Conservation (phyloP, 129 eudicot genomes). For the Smallanthus sonchifolius region DNA sequence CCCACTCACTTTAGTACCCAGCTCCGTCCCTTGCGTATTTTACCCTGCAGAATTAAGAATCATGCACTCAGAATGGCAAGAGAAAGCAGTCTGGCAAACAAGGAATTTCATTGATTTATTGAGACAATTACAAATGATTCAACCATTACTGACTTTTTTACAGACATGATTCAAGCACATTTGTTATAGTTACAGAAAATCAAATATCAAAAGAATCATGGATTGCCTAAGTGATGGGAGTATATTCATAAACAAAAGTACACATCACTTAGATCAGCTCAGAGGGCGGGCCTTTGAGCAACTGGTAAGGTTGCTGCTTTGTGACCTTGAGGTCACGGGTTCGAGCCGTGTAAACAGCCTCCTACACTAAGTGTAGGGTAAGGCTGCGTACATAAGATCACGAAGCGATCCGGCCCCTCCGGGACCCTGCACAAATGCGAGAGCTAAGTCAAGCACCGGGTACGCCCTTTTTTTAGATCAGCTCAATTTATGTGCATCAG, state of each 20-base stretch:
- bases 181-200: slow-evolving; percentile 1
- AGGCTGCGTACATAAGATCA: too few relatives aligned
- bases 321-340: too few relatives aligned
- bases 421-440: too few relatives aligned
- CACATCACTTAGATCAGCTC: background rate
- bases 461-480: background rate
- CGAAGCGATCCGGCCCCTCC: too few relatives aligned
- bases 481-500: background rate
- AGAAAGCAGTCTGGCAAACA: slow-evolving; percentile 11
- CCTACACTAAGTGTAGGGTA: too few relatives aligned
- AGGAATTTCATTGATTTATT: background rate
- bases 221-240: background rate
- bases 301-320: too few relatives aligned
- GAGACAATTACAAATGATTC: background rate
- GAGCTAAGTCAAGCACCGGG: too few relatives aligned
- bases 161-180: background rate
- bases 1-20: slow-evolving; percentile 77
- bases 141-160: background rate
- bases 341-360: too few relatives aligned
- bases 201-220: background rate
- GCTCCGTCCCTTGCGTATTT: slow-evolving; percentile 45
- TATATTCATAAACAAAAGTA: background rate
- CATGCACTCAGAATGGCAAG: slow-evolving; percentile 14
- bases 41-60: slow-evolving; percentile 48
- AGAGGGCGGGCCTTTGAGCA: too few relatives aligned